phyloP scores from a whole-genome alignment of 192 early-diverging fungal species.

The Blastocladiella britannica region DNA sequence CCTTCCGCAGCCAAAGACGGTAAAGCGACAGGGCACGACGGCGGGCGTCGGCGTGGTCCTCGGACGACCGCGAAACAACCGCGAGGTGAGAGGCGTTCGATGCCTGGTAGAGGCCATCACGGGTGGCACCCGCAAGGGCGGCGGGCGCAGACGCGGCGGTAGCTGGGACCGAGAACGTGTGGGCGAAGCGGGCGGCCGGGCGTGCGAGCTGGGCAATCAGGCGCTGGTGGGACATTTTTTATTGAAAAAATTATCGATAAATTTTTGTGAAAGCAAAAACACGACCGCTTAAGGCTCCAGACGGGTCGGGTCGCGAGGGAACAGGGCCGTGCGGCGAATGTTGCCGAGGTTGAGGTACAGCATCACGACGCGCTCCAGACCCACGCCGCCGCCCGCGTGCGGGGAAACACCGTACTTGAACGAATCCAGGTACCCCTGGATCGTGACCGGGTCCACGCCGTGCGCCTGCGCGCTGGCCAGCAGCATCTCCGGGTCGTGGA shows the following conservation, averaged over 20 bases:
- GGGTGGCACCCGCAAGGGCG: too few species aligned
- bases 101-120: too few species aligned
- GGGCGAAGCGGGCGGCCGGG: too few species aligned
- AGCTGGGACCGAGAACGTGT: too few species aligned
- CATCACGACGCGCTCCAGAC: constrained; percentile 92
- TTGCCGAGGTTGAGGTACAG: constrained; percentile 85
- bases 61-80: neutral
- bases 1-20: constrained; percentile 38
- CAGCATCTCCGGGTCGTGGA: constrained; percentile 73
- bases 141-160: too few species aligned
- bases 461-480: constrained; percentile 54
- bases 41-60: constrained; percentile 20
- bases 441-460: constrained; percentile 52
- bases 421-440: constrained; percentile 79
- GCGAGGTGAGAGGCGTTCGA: neutral
- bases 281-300: constrained; percentile 44
- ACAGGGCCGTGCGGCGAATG: constrained; percentile 76
- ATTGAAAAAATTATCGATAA: too few species aligned
- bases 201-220: too few species aligned
- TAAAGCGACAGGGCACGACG: constrained; percentile 41
- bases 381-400: constrained; percentile 93
- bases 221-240: too few species aligned
- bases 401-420: constrained; percentile 94
- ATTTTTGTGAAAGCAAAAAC: too few species aligned
- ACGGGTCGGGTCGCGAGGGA: constrained; percentile 95